Evolutionary conservation across 192 early-diverging fungal species (phyloP).

Genomic region (Backusella luteola): DNA sequence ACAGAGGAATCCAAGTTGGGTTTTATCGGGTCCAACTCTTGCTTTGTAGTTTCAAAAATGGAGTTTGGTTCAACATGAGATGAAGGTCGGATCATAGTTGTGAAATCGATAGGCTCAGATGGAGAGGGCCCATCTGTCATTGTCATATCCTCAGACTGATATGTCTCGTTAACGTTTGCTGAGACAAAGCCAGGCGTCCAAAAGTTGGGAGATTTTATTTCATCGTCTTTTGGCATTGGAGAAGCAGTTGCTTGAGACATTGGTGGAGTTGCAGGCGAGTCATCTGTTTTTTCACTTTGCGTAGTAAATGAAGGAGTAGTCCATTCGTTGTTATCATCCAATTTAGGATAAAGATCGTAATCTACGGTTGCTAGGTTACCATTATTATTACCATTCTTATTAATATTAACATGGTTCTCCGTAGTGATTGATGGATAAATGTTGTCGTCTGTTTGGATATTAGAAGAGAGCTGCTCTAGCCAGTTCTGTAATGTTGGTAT

Average conservation of each 20-base stretch:
- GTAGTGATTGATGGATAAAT: constrained; percentile 15
- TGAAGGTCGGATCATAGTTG: background rate
- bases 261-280: background rate
- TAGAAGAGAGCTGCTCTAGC: constrained; percentile 27
- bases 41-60: constrained; percentile 15
- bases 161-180: background rate
- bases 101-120: constrained; percentile 17
- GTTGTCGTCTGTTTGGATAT: constrained; percentile 18
- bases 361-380: background rate
- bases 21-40: background rate
- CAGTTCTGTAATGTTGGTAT: constrained; percentile 17
- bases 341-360: constrained; percentile 4
- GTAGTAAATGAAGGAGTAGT: background rate
- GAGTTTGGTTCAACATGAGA: background rate
- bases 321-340: background rate
- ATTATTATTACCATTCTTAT: background rate
- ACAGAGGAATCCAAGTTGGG: background rate
- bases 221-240: background rate
- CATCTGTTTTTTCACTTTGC: background rate
- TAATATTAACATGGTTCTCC: background rate
- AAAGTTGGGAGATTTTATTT: background rate
- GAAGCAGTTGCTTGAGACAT: background rate
- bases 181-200: background rate
- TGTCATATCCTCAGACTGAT: background rate
- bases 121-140: background rate